These are phyloP conservation scores for Citrus sinensis DNA, from an alignment of 345 rosid genomes.

Conservation along the genomic window DVS_A1.0 CM039166.1:15169001-15169500, in stretches of 20 bases:
- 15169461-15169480: neutral
- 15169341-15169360: neutral
- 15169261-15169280: neutral
- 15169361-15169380: neutral
- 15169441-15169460: neutral
- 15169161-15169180: neutral
- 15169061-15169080: neutral
- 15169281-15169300: neutral
- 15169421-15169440: neutral
- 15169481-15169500: constrained; percentile 7
- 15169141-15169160: neutral
- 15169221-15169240: too few relatives aligned
- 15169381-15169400: neutral
- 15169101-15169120: neutral
- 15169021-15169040: neutral
- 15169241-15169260: neutral
- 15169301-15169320: neutral
- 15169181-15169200: neutral
- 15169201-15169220: neutral
- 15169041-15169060: too few relatives aligned
- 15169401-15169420: neutral
- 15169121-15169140: neutral
- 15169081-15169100: neutral
- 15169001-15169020: too few relatives aligned
- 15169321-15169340: neutral